Evolutionary conservation across 148 eudicot genomes (phyloP), one percentile per base, ranked within the genome.

Genomic region (Rhododendron simsii): DNA sequence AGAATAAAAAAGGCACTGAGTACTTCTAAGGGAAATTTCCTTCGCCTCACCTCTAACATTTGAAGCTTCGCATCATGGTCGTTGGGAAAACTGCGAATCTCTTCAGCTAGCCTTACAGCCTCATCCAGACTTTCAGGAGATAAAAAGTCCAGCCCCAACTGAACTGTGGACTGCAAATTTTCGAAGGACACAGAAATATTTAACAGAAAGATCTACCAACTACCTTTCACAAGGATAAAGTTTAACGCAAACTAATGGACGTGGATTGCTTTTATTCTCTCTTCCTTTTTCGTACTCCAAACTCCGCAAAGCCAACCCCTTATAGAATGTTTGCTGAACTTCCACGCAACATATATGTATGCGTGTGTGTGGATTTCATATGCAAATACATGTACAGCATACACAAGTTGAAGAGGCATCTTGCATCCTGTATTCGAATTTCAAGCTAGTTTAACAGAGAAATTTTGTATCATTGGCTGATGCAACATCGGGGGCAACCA

Each of bases 51-150:
- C 98, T 96, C 99, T 88, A 96, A 89, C 91, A 93, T 92, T 88
- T 95, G 99, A 89, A 94, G 96, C 94, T 95, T 96, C 14, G 95
- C 93, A 53, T 92, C 91, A 87, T 94, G 99, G 88, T 95, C 94
- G 87, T 94, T 92, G 78, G 99, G 97, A 90, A 96, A 98, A 87
- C 93, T 88, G 21, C 98, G 99, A 51, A 96, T 91, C 81, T 96
- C 99, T 88, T 93, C 96, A 86, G 98, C 93, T 88, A 95, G 83
- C 87, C 90, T 92, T 53, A 87, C 88, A 74, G 98, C 93, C 86
- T 90, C 96, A 81, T 78, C 87, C 55, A 96, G 89, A 91, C 99
- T 96, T 88, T 96, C 99, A 69, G 98, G 99, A 87, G 94, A 96
- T 74, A 96, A 90, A 87, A 96, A 96, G 93, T 95, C 98, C 76